Conservation (phyloP, 352 stramenopile species). For the Aphanomyces astaci region DNA sequence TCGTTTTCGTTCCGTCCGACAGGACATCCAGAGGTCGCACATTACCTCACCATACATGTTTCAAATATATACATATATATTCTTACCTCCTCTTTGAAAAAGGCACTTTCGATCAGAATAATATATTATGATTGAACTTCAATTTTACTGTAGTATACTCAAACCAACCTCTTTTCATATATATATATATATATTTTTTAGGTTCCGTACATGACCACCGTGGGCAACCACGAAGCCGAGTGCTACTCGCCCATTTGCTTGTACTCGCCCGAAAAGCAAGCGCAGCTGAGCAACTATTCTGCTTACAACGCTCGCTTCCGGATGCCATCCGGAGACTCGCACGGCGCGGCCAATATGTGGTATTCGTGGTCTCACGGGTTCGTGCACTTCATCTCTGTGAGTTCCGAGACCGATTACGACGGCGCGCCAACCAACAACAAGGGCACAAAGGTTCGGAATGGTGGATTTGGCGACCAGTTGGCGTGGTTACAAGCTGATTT, state of each 20-base stretch:
- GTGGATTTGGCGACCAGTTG: conserved; percentile 44
- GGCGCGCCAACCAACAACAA: conserved; percentile 38
- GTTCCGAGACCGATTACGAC: conserved; percentile 61
- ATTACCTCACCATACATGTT: too few species aligned
- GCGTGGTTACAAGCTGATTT: conserved; percentile 50
- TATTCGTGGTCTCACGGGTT: conserved; percentile 81
- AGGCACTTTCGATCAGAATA: too few species aligned
- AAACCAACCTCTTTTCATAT: too few species aligned
- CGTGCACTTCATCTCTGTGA: conserved; percentile 81
- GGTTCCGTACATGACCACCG: conserved; percentile 75
- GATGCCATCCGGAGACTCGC: conserved; percentile 68
- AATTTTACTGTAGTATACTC: too few species aligned
- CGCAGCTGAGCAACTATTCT: conserved; percentile 66
- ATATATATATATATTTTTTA: not conserved
- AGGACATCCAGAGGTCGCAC: too few species aligned
- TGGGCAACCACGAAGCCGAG: conserved; percentile 85
- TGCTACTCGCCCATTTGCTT: conserved; percentile 66
- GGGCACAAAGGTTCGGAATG: conserved; percentile 32
- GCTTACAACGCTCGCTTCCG: conserved; percentile 81
- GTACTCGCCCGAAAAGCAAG: conserved; percentile 37
- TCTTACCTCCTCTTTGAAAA: too few species aligned
- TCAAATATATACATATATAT: too few species aligned
- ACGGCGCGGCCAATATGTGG: conserved; percentile 72
- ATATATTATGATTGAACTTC: too few species aligned
- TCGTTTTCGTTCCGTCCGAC: too few species aligned